Percentiles rank a stretch among this genome's conserved stretches.
Evolutionary conservation across 164 flowering plant genomes (phyloP).

Genomic region (Buxus sempervirens): DNA sequence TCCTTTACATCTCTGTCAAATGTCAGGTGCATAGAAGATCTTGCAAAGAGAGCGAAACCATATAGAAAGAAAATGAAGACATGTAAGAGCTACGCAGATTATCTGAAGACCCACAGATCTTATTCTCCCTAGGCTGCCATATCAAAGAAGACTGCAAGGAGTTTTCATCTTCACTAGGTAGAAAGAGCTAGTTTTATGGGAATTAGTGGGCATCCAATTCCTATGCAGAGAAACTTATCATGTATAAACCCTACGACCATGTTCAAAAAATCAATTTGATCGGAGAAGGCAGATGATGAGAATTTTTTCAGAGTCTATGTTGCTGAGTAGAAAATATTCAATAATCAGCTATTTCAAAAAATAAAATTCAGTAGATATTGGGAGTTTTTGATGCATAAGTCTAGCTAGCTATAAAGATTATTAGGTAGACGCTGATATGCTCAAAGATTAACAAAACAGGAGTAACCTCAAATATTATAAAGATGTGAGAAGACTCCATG

Average conservation of each 20-base stretch:
- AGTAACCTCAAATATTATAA: conserved; percentile 6
- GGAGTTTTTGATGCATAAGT: too few species aligned
- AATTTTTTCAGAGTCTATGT: background rate
- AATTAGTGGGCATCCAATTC: conserved; percentile 35
- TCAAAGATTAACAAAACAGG: background rate
- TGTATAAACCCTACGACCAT: background rate
- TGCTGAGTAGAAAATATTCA: background rate
- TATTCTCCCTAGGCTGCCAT: conserved; percentile 48
- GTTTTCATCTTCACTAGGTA: conserved; percentile 29
- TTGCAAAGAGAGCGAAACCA: conserved; percentile 57
- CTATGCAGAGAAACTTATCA: conserved; percentile 26
- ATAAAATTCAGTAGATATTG: too few species aligned
- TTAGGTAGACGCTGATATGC: background rate
- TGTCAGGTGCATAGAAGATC: conserved; percentile 58
- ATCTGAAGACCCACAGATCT: conserved; percentile 35
- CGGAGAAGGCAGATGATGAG: background rate
- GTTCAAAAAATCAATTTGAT: background rate
- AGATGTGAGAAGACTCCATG: conserved; percentile 98
- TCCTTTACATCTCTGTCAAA: conserved; percentile 67
- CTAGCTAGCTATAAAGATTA: too few species aligned
- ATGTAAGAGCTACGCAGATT: conserved; percentile 57
- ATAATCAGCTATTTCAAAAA: too few species aligned
- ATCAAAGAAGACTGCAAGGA: conserved; percentile 50
- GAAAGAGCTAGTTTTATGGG: conserved; percentile 24
- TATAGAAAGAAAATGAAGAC: conserved; percentile 50